Conservation (phyloP, 257 asterid genomes). For the Primulina eburnea region DNA sequence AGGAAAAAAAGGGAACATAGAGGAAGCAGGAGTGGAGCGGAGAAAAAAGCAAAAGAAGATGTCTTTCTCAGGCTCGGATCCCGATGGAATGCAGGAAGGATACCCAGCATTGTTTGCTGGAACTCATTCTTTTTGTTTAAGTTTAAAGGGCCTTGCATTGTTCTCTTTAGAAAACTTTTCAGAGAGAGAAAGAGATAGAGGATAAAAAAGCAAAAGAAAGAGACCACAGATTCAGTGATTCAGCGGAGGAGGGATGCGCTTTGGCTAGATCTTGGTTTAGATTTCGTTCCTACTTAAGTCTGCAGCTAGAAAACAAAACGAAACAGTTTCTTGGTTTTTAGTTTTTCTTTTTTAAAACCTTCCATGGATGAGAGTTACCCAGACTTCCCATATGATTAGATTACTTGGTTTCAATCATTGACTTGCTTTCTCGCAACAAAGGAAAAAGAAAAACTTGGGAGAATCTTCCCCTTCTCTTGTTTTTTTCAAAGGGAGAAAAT, state of each 20-base stretch:
- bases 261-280: slow-evolving; percentile 13
- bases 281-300: slow-evolving; percentile 18
- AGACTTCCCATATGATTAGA: slow-evolving; percentile 40
- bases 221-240: slow-evolving; percentile 29
- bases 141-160: slow-evolving; percentile 43
- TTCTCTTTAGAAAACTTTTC: slow-evolving; percentile 41
- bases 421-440: slow-evolving; percentile 41
- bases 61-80: slow-evolving; percentile 96
- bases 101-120: slow-evolving; percentile 81
- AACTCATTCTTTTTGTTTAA: slow-evolving; percentile 55
- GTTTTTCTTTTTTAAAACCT: background rate
- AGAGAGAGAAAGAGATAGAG: slow-evolving; percentile 26
- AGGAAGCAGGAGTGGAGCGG: slow-evolving; percentile 29
- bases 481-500: slow-evolving; percentile 24
- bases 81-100: slow-evolving; percentile 81
- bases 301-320: slow-evolving; percentile 52
- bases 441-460: slow-evolving; percentile 9
- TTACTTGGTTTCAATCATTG: slow-evolving; percentile 73
- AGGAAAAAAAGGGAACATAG: slow-evolving; percentile 18
- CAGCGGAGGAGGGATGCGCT: slow-evolving; percentile 6
- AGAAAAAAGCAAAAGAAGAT: slow-evolving; percentile 67
- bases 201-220: slow-evolving; percentile 31
- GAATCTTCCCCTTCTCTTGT: background rate
- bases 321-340: background rate
- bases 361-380: slow-evolving; percentile 29